phyloP scores from a whole-genome alignment of 2,329 filamentous ascomycete species.

The Calcarisporium arbuscula region DNA sequence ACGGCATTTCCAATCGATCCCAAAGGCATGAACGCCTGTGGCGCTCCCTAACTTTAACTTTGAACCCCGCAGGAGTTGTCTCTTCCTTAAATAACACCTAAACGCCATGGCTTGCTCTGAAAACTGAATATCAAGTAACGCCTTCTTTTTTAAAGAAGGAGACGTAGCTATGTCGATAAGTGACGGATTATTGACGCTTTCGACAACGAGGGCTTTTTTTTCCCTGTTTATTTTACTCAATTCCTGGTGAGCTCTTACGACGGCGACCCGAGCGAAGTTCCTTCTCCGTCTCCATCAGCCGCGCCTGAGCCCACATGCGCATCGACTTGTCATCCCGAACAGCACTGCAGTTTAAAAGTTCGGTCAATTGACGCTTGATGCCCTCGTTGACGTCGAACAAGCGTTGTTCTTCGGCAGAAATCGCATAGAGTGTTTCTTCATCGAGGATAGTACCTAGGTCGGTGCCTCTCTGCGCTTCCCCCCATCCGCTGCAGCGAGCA shows the following conservation, averaged over 20 bases:
- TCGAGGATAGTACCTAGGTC: conserved; percentile 37
- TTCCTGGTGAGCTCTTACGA: conserved; percentile 34
- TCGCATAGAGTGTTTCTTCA: conserved; percentile 40
- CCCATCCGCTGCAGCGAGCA: conserved; percentile 27
- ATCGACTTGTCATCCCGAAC: conserved; percentile 45
- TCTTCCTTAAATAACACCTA: too few species aligned
- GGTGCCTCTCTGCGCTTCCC: conserved; percentile 15
- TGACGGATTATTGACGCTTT: too few species aligned
- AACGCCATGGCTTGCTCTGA: too few species aligned
- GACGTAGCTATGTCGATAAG: too few species aligned
- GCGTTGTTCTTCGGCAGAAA: conserved; percentile 46
- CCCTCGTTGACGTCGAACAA: conserved; percentile 52
- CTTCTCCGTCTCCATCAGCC: conserved; percentile 55
- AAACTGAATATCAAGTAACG: neutral
- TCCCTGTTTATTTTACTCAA: conserved; percentile 16
- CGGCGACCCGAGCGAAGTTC: conserved; percentile 48
- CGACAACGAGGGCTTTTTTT: too few species aligned
- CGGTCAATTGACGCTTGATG: conserved; percentile 55
- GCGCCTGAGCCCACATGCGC: conserved; percentile 52
- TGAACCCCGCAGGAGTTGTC: too few species aligned
- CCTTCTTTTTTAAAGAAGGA: neutral
- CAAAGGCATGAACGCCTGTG: too few species aligned
- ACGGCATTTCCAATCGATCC: too few species aligned
- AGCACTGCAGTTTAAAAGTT: conserved; percentile 53
- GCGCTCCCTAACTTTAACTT: too few species aligned